Evolutionary conservation across 768 basidiomycete species (phyloP), one percentile per base, ranked within the genome.

Genomic region (Lactarius tabidus): DNA sequence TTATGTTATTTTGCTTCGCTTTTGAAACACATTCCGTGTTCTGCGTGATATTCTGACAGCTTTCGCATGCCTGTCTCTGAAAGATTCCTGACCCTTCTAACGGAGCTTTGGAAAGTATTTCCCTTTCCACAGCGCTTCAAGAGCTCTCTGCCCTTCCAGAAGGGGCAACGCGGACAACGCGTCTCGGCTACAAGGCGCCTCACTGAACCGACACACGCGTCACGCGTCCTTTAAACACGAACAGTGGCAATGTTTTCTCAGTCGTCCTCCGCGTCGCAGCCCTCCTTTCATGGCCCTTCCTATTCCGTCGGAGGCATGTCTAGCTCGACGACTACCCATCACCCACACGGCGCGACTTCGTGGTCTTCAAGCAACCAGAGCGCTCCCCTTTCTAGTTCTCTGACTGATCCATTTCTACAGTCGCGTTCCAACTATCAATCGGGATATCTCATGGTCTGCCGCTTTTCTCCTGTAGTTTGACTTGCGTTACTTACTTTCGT

Each of bases 371-470:
- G 80, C 0, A 82, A 80, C 68, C 77, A 83, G 28, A 70, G 74
- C 1, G 70, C 76, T 41, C 73, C 79, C 12, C 77, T 85, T 23
- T 75, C 80, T 4, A 74, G 80, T n/a, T 80, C 85, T 28, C 80
- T 89, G 64, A 80, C 81, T n/a, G 89, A 90, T 69, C 81, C 84
- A 17, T 80, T 91, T 59, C 82, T 86, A 10, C 88, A 89, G 74
- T 85, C 88, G 3, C 80, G 89, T 68, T 84, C 86, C 61, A 88
- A 89, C 70, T 92, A 92, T 73, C 90, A 91, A 71, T 81, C 88
- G 39, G 90, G 90, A 4, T 93, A 91, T 74, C 79, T 93, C 60
- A 83, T 93, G 86, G 90, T 91, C 56, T 64, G 85, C 59, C 17
- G 41, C 55, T 35, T 29, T 17, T 33, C 23, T 56, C 43, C 29